Base-by-base conservation (phyloP, 176 grass and related monocot genomes). In the Lolium perenne region DNA sequence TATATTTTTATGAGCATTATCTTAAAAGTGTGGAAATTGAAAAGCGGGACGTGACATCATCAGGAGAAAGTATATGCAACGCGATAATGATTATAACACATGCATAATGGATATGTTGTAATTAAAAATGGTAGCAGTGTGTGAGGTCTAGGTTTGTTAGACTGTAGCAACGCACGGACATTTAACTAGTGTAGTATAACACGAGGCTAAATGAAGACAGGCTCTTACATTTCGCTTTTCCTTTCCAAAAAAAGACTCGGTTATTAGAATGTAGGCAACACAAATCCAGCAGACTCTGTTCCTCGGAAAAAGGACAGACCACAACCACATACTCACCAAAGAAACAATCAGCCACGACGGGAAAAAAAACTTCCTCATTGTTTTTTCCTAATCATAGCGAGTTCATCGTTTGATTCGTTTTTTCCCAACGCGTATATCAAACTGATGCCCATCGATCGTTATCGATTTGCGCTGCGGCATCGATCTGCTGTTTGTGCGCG, bases 281-380 rank as follows among this genome's bases (percentile, higher is more conserved):
- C 18, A 81, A 78, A 70, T 76, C 72, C 18, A 79, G 62, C 46
- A 25, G 18, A 71, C 10, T 21, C 14, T 62, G 1, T 21, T 71
- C 89, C 89, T 81, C 2, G 16, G 69, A 91, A 81, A 23, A 87
- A 67, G 85, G 89, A 21, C 45, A 69, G 2, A 71, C 85, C 85
- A 71, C 76, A 87, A 91, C 23, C 38, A 23, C 43, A 7, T 32
- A 55, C 46, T 47, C 8, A 10, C 22, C 66, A 71, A 74, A 74
- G 9, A 79, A 75, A 62, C 43, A 60, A 17, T 1, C 47, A 8
- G 54, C 12, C 22, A 7, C 58, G 49, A 46, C 35, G 26, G 26
- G 26, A 79, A 38, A 48, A 80, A 64, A 81, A 76, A 50, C 81
- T 23, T 46, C 2, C 32, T 2, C 26, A 1, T 10, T 13, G 3